Evolutionary conservation across 805 yeast genomes (phyloP), one percentile per base, ranked within the genome.

Genomic region (Wickerhamiella kurtzmanii): DNA sequence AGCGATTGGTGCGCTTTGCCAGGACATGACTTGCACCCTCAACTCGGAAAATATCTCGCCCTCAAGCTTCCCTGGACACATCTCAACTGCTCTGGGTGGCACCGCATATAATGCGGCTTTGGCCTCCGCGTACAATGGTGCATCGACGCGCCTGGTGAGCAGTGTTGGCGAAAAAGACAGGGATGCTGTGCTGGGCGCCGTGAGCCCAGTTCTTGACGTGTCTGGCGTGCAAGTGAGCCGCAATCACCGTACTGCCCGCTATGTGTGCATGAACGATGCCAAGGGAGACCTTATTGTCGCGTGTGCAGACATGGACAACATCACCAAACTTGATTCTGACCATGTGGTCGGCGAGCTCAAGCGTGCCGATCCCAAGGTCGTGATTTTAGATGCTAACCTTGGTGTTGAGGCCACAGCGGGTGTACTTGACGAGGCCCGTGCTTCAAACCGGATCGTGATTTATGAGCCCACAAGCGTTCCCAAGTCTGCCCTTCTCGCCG

Each of bases 291-390:
- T 87, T 42, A 59, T 82, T 2, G 67, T 83, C 16, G 94, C 95
- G 0, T 76, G 85, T 57, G 89, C 94, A 3, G 95, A 84, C 57
- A 86, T 87, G 95, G 67, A 68, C n/a, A 74, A 80, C 8, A 65
- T 79, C 19, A 82, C 82, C 52, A 63, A 68, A 22, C 49, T 75
- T 41, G 66, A 76, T 13, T 44, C 62, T 0, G 60, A 63, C 0
- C 74, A 73, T 49, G 67, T 81, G 2, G 49, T 56, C 2, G 37
- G 61, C 0, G 68, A 73, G 51, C 53, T 86, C 3, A 49, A 52
- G 1, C 44, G 57, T 11, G 60, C 70, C 1, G 53, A 60, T 3
- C 82, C 94, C 0, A 61, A 64, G 8, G 61, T 64, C 21, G 70
- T 82, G 5, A 68, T 81, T 3, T 58, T 80, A 41, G 95, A 86